These are phyloP conservation scores for Daldinia childiae DNA, from an alignment of 495 filamentous ascomycete species.

Conservation along the genomic window DNA sequence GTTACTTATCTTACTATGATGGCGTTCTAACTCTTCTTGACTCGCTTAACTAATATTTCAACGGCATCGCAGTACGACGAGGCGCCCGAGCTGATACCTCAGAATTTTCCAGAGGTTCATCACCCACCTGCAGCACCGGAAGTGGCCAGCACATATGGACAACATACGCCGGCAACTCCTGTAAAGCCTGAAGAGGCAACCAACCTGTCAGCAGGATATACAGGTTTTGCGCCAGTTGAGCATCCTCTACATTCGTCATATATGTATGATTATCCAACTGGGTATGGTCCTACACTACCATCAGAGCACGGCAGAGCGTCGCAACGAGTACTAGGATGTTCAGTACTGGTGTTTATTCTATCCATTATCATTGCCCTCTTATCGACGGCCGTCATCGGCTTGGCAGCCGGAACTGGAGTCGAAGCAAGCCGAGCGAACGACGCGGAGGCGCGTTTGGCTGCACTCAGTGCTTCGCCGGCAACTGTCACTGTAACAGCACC, in stretches of 20 bases:
- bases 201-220: conserved; percentile 18
- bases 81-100: conserved; percentile 52
- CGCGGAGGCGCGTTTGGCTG: conserved; percentile 45
- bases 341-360: conserved; percentile 52
- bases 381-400: conserved; percentile 54
- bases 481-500: conserved; percentile 40
- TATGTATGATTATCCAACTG: conserved; percentile 22
- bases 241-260: conserved; percentile 16
- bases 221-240: conserved; percentile 18
- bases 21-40: not conserved
- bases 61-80: conserved; percentile 46
- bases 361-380: conserved; percentile 53
- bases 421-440: conserved; percentile 53
- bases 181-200: conserved; percentile 28
- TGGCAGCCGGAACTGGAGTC: conserved; percentile 55
- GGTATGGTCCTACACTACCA: conserved; percentile 17
- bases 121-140: conserved; percentile 39
- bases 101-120: conserved; percentile 53
- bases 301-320: conserved; percentile 21
- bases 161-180: conserved; percentile 15
- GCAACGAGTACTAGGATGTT: conserved; percentile 49
- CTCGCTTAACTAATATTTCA: conserved; percentile 5
- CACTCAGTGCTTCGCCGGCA: conserved; percentile 33
- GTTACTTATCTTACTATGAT: conserved; percentile 10
- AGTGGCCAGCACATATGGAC: conserved; percentile 18